A percentile compares a stretch with the other conserved stretches of the same genome.
Conservation (phyloP, 805 yeast species). For the Teunomyces tritomae region DNA sequence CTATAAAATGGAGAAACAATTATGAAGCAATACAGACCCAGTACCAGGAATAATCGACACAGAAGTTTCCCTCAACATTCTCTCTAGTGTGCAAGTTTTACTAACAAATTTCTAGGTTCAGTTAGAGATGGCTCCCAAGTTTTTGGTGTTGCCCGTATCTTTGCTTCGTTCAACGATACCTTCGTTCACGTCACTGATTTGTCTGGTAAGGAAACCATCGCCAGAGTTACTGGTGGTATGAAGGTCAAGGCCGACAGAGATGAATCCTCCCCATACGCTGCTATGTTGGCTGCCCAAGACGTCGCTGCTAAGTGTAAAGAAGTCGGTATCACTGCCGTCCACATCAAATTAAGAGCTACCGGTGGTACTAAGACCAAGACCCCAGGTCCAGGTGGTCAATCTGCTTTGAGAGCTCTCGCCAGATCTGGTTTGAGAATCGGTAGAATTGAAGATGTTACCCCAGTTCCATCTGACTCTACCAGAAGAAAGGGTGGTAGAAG, state of each 20-base stretch:
- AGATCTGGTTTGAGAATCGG: slow-evolving; percentile 99
- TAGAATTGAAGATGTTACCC: slow-evolving; percentile 99
- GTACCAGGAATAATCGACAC: background rate
- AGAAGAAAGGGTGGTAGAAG: slow-evolving; percentile 99
- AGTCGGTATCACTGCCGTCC: slow-evolving; percentile 99
- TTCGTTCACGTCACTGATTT: slow-evolving; percentile 99
- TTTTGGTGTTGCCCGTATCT: slow-evolving; percentile 99
- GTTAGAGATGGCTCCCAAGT: slow-evolving; percentile 96
- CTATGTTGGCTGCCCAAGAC: slow-evolving; percentile 99
- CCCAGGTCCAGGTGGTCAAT: slow-evolving; percentile 99
- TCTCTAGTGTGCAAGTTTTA: background rate
- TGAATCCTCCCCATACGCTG: slow-evolving; percentile 99
- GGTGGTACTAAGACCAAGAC: slow-evolving; percentile 99
- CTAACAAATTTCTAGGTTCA: slow-evolving; percentile 18
- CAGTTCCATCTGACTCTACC: slow-evolving; percentile 99
- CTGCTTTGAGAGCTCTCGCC: slow-evolving; percentile 98
- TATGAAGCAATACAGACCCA: background rate
- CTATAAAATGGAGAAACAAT: background rate
- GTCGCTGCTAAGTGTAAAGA: slow-evolving; percentile 98
- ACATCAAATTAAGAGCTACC: slow-evolving; percentile 99
- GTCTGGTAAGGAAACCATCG: slow-evolving; percentile 99
- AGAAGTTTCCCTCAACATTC: background rate
- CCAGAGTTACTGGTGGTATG: slow-evolving; percentile 99
- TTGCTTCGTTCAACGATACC: slow-evolving; percentile 99
- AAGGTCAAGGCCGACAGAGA: slow-evolving; percentile 99